Percentiles rank a stretch among this genome's conserved stretches.
Evolutionary conservation across 441 rosid species (phyloP).

Genomic region (Corymbia calophylla): DNA sequence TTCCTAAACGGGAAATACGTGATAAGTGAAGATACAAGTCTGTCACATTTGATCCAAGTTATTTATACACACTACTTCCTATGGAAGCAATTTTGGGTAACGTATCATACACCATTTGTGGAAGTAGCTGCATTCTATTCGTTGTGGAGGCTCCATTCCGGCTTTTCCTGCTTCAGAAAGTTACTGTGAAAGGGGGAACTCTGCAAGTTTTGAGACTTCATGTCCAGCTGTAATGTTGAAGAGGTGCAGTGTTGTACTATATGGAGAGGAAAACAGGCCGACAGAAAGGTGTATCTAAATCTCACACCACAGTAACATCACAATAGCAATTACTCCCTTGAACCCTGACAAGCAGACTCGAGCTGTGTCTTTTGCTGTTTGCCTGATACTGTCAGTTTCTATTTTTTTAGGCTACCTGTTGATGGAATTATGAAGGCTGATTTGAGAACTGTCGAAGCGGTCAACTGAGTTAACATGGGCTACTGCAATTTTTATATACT

Average conservation of each 20-base stretch:
- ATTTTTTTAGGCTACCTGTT: neutral
- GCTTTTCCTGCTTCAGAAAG: neutral
- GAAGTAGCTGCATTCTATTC: neutral
- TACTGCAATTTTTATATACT: neutral
- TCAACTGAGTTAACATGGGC: neutral
- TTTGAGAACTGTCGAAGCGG: neutral
- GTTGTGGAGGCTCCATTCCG: neutral
- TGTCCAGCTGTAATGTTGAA: neutral
- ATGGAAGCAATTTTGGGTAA: neutral
- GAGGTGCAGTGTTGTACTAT: neutral
- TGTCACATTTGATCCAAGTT: neutral
- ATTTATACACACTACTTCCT: neutral
- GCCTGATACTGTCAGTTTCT: neutral
- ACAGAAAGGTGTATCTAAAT: neutral
- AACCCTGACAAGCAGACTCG: neutral
- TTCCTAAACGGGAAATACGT: conserved; percentile 74
- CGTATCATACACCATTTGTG: neutral
- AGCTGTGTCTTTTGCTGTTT: neutral
- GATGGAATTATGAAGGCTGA: neutral
- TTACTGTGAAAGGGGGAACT: neutral
- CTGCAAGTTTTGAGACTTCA: neutral
- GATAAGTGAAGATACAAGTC: conserved; percentile 37
- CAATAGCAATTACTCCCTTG: neutral
- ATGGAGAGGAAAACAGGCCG: neutral
- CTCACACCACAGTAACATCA: neutral